Evolutionary conservation across 441 rosid genomes (phyloP), one percentile per base, ranked within the genome.

Genomic region (Croton setiger): DNA sequence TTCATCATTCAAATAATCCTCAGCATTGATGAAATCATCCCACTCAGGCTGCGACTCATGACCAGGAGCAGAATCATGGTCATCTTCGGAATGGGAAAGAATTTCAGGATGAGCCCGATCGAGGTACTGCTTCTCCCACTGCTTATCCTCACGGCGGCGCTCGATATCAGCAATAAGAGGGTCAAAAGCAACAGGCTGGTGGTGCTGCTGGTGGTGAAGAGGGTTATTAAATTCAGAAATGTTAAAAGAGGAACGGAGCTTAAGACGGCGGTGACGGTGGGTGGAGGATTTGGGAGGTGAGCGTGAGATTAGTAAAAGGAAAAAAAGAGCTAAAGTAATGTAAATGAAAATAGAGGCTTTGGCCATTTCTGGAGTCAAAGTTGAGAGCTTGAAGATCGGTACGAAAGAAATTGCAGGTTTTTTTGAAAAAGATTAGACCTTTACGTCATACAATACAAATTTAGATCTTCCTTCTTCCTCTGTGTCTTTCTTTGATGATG

Each of bases 11-110:
- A 95, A 80, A 75, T 87, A 92, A 78, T 95, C 98, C 80, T 95
- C 99, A 4, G 95, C 96, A 66, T 92, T 84, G 84, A 88, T 81
- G 79, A 92, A 90, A 68, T 90, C 96, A 60, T 86, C 98, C 99
- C 95, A 89, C 85, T 92, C 98, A 39, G 99, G 99, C 78, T 90
- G 97, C 0, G 87, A 64, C 83, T 92, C 96, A 49, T 87, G 93
- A 43, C 80, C 98, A 48, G 96, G 91, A 10, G 98, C 92, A 3
- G 83, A n/a, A 1, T 83, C 82, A 56, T 77, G 75, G 5, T 59
- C 35, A 27, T 27, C 31, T 1, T 52, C 57, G 1, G 81, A 81
- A 59, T 78, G 79, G 0, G 56, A 18, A 3, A 54, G 55, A 5
- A 85, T 45, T 60, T 88, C 96, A 1, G 90, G 88, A 35, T 88